A percentile compares a stretch with the other conserved stretches of the same genome.
Conservation (phyloP, 768 basidiomycete genomes). For the Tulasnella sp. region DNA sequence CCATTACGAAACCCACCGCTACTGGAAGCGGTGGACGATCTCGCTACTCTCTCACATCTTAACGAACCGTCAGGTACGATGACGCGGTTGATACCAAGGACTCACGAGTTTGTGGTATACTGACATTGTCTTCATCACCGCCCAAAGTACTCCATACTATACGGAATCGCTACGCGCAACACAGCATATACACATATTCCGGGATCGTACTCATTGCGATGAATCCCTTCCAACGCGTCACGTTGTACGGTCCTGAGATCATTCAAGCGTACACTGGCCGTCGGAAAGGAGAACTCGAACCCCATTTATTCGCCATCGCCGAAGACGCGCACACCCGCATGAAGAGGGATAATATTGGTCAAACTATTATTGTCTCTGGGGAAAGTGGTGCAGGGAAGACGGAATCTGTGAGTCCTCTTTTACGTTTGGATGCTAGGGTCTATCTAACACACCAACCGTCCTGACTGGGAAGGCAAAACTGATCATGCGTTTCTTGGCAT, state of each 20-base stretch:
- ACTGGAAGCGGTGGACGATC: slow-evolving; percentile 93
- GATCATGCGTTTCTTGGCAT: slow-evolving; percentile 98
- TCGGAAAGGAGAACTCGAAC: slow-evolving; percentile 88
- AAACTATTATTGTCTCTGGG: slow-evolving; percentile 97
- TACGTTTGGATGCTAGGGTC: neutral
- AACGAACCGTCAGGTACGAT: slow-evolving; percentile 89
- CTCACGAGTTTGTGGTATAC: neutral
- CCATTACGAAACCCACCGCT: slow-evolving; percentile 94
- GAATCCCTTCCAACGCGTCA: slow-evolving; percentile 96
- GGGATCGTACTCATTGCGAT: slow-evolving; percentile 98
- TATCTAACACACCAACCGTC: neutral
- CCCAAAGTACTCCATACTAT: slow-evolving; percentile 85
- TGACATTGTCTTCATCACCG: neutral
- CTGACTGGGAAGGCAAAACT: slow-evolving; percentile 65
- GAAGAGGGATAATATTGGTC: slow-evolving; percentile 86
- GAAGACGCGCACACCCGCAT: slow-evolving; percentile 98
- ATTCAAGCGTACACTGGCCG: slow-evolving; percentile 94
- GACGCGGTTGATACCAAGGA: neutral
- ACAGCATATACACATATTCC: slow-evolving; percentile 97
- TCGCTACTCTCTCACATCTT: slow-evolving; percentile 93
- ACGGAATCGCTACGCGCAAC: slow-evolving; percentile 90
- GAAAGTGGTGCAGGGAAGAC: slow-evolving; percentile 99
- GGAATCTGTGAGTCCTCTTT: slow-evolving; percentile 59
- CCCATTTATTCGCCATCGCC: slow-evolving; percentile 96
- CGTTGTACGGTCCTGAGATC: slow-evolving; percentile 92